Evolutionary conservation across 2,329 filamentous ascomycete species (phyloP), one percentile per base, ranked within the genome.

Genomic region (Colletotrichum magnum): DNA sequence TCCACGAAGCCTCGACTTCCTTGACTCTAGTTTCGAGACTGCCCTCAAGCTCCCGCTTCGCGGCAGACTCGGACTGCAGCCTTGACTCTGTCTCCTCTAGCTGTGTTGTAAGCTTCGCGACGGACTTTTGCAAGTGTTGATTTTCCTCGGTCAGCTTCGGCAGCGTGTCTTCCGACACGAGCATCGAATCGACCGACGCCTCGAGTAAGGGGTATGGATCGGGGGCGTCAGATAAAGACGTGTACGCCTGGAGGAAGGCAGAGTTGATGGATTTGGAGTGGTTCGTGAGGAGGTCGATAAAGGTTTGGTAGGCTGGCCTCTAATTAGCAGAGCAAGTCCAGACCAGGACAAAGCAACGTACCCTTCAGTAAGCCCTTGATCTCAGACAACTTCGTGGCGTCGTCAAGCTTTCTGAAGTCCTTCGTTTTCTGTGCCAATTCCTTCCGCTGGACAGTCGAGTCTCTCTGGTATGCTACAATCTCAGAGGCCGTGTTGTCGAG

Each of bases 371-470:
- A 83, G 47, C 90, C 90, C 82, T 98, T 99, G 83, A 97, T 90
- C 80, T 99, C 96, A 5, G 86, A 86, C 62, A 99, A 83, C 80
- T 98, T 99, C 65, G 89, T 89, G 12, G 92, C 84, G 84, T 99
- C 94, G 75, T 98, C 95, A 12, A 97, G 87, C 80, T 98, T 98
- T 70, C 95, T 88, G 75, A 98, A 99, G 76, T 98, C 95, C 77
- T 99, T 99, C 1, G 96, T 99, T 86, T 98, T 98, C 78, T 98
- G 95, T n/a, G 97, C 96, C 21, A 99, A 86, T 70, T 99, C 97
- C 79, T 99, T 99, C 61, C 96, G 89, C 79, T 99, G 95, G 0
- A 98, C 92, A 5, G 97, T 92, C n/a, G 95, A 94, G 80, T 98
- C 96, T 75, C 95, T 90, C 78, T 99, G 97, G 78, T 97, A 94